Evolutionary conservation across 1,284 basidiomycete genomes (phyloP).

Genomic region (Ustilago lituana): DNA sequence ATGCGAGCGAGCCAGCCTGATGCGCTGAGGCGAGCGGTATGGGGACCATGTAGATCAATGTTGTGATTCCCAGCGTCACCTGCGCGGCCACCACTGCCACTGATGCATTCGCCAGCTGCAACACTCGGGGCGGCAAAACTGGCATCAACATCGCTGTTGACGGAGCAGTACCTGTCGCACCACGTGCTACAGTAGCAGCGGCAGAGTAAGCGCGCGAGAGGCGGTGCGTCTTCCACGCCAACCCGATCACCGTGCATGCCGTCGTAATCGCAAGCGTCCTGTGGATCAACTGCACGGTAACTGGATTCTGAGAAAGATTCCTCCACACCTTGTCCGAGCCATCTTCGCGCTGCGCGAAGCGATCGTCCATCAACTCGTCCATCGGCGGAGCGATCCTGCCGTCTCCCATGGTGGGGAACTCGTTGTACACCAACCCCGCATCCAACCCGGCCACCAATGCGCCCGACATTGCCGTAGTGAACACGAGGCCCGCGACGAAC

Average conservation of each 20-base stretch:
- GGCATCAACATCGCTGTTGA: constrained; percentile 69
- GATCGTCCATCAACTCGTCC: constrained; percentile 78
- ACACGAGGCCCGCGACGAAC: constrained; percentile 53
- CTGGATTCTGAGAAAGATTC: constrained; percentile 96
- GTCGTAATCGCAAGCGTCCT: constrained; percentile 77
- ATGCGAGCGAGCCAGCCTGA: constrained; percentile 89
- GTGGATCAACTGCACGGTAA: constrained; percentile 96
- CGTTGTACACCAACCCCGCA: constrained; percentile 95
- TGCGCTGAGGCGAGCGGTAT: constrained; percentile 90
- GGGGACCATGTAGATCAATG: constrained; percentile 92
- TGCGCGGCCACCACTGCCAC: constrained; percentile 87
- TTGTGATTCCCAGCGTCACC: constrained; percentile 87
- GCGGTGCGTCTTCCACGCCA: constrained; percentile 70
- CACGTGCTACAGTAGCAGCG: neutral
- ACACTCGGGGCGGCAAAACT: constrained; percentile 77
- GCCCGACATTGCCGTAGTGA: constrained; percentile 84
- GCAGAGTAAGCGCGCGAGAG: constrained; percentile 67
- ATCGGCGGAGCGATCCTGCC: constrained; percentile 78
- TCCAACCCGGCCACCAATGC: constrained; percentile 98
- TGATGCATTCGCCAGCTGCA: constrained; percentile 75
- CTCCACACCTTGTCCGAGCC: constrained; percentile 74
- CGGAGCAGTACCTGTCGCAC: too few relatives aligned
- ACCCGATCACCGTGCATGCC: constrained; percentile 28
- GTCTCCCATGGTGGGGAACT: constrained; percentile 97
- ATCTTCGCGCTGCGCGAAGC: constrained; percentile 75